Evolutionary conservation across 2,329 filamentous ascomycete genomes (phyloP).

Genomic region (Macrophomina tecta): DNA sequence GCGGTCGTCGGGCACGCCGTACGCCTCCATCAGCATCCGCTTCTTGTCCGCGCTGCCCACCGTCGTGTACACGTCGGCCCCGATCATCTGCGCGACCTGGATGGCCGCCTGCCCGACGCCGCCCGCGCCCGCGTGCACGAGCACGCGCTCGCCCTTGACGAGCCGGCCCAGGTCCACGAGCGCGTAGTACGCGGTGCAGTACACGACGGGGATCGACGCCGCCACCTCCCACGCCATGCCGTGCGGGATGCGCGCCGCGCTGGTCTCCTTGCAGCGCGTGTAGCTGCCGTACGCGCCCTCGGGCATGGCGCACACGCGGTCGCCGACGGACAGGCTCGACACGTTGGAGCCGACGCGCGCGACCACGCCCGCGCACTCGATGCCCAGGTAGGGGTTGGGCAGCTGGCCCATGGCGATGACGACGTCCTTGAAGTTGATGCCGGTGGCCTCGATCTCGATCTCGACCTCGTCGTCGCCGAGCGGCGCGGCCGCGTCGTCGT

Average conservation of each 20-base stretch:
- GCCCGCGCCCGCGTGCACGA: slow-evolving; percentile 43
- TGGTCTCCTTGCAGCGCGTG: slow-evolving; percentile 12
- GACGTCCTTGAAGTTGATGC: slow-evolving; percentile 30
- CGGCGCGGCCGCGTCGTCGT: slow-evolving; percentile 4
- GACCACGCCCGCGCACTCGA: slow-evolving; percentile 34
- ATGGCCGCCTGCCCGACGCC: slow-evolving; percentile 42
- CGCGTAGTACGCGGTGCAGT: slow-evolving; percentile 32
- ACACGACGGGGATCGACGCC: slow-evolving; percentile 34
- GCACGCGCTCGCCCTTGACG: slow-evolving; percentile 32
- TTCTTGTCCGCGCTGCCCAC: slow-evolving; percentile 38
- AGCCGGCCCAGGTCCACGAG: slow-evolving; percentile 32
- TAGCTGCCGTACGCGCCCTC: slow-evolving; percentile 22
- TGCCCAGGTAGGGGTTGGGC: slow-evolving; percentile 30
- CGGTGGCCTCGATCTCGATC: slow-evolving; percentile 28
- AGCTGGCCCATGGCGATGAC: slow-evolving; percentile 32
- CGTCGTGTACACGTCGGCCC: slow-evolving; percentile 39
- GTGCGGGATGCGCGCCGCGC: slow-evolving; percentile 14
- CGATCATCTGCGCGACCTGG: slow-evolving; percentile 34
- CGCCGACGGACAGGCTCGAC: slow-evolving; percentile 22
- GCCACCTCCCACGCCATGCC: slow-evolving; percentile 34
- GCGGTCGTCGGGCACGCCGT: slow-evolving; percentile 38
- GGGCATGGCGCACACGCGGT: slow-evolving; percentile 29
- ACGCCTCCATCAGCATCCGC: slow-evolving; percentile 33
- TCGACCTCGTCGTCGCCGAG: slow-evolving; percentile 39
- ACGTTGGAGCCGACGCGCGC: slow-evolving; percentile 30